phyloP scores from a whole-genome alignment of 257 asterid genomes.

The Nicotiana knightiana region DNA sequence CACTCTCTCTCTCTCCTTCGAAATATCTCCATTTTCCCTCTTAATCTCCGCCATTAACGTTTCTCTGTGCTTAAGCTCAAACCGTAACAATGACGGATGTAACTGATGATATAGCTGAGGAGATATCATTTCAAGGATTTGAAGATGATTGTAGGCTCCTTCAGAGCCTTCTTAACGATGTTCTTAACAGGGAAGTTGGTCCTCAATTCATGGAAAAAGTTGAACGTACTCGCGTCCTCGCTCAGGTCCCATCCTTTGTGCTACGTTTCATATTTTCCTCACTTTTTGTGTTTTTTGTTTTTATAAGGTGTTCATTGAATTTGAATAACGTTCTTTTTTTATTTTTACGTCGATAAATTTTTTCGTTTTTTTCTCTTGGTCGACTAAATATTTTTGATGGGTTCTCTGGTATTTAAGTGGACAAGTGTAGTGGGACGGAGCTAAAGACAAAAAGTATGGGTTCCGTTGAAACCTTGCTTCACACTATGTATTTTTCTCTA shows the following conservation, averaged over 20 bases:
- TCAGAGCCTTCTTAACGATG: constrained; percentile 77
- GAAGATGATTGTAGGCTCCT: constrained; percentile 88
- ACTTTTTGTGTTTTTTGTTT: neutral
- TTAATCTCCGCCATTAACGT: neutral
- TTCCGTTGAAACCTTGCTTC: no score
- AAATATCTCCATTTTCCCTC: neutral
- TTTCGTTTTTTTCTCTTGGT: neutral
- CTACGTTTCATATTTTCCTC: neutral
- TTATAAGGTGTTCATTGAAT: neutral
- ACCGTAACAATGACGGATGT: constrained; percentile 59
- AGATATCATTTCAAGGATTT: constrained; percentile 79
- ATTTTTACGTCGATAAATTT: neutral
- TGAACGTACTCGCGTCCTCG: constrained; percentile 70
- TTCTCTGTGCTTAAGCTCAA: neutral
- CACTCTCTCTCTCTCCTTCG: neutral
- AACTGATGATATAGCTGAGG: constrained; percentile 94
- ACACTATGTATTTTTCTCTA: no score
- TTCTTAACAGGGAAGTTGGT: constrained; percentile 81
- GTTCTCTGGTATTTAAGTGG: neutral
- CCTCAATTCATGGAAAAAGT: constrained; percentile 68
- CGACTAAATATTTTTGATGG: neutral
- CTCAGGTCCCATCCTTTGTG: constrained; percentile 47
- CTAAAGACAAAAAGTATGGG: no score
- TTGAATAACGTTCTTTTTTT: neutral
- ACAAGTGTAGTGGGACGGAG: no score